These are phyloP conservation scores for Triticum urartu DNA, from an alignment of 176 grass and related monocot genomes.

Conservation along the genomic window DNA sequence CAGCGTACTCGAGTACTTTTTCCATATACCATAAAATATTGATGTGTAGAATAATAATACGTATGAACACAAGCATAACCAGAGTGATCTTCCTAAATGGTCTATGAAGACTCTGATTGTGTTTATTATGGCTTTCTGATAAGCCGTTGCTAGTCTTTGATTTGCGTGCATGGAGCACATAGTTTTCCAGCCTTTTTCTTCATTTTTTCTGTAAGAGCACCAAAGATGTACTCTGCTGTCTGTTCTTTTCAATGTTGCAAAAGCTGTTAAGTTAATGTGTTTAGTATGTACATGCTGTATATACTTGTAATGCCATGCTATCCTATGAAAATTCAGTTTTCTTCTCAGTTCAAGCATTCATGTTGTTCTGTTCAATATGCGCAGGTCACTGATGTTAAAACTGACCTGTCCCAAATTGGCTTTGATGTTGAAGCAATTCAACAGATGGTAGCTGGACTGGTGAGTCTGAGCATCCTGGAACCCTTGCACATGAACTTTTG, in stretches of 20 bases:
- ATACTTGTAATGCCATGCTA: conserved; percentile 2
- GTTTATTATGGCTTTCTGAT: not conserved
- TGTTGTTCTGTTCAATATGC: conserved; percentile 24
- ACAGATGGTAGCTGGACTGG: conserved; percentile 81
- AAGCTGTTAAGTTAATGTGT: not conserved
- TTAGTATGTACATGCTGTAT: not conserved
- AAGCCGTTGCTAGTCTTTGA: not conserved
- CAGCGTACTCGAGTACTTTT: not conserved
- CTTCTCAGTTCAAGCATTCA: conserved; percentile 18
- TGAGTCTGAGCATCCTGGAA: conserved; percentile 46
- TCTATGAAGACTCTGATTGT: not conserved
- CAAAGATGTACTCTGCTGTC: not conserved
- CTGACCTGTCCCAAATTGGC: conserved; percentile 78
- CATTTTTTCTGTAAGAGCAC: not conserved
- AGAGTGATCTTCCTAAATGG: not conserved
- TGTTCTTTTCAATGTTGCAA: conserved; percentile 11
- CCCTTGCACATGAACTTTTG: conserved; percentile 7
- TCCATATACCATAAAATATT: not conserved
- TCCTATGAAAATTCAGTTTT: not conserved
- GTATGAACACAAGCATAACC: not conserved
- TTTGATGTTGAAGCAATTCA: conserved; percentile 89
- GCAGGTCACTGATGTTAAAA: conserved; percentile 82
- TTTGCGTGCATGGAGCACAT: not conserved
- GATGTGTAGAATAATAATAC: not conserved
- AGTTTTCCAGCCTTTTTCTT: not conserved